Evolutionary conservation across 129 eudicot species (phyloP).

Genomic region (Oenanthe sinensis): DNA sequence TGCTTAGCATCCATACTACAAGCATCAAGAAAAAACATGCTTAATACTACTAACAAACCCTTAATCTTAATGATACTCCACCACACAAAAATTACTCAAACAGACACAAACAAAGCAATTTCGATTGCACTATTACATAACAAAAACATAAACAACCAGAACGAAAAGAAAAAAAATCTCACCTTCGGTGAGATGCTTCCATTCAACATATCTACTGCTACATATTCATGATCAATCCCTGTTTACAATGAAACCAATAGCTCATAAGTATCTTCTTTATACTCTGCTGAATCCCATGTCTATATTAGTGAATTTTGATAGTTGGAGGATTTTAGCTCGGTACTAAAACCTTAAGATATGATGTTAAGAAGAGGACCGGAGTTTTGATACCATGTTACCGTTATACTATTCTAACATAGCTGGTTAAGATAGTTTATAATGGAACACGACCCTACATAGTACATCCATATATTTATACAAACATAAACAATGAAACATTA

Average conservation of each 20-base stretch:
- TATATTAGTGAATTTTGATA: too few relatives aligned
- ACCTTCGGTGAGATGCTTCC: constrained; percentile 7
- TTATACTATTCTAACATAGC: not conserved
- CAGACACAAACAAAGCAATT: not conserved
- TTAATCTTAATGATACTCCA: not conserved
- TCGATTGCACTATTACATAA: not conserved
- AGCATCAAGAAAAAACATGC: not conserved
- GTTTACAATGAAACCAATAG: not conserved
- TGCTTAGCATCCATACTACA: not conserved
- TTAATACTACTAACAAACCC: not conserved
- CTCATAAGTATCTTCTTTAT: not conserved
- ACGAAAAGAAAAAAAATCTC: not conserved
- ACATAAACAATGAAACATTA: not conserved
- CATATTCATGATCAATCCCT: constrained; percentile 10
- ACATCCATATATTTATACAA: not conserved
- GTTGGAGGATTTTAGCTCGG: not conserved
- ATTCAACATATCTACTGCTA: not conserved
- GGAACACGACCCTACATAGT: too few relatives aligned
- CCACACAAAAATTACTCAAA: not conserved
- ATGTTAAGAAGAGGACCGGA: too few relatives aligned
- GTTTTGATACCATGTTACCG: too few relatives aligned
- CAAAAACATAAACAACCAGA: not conserved
- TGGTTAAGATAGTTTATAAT: not conserved
- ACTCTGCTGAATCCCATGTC: not conserved
- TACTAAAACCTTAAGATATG: too few relatives aligned